phyloP scores from a whole-genome alignment of 2,329 filamentous ascomycete species.

The Nakataea oryzae region DNA sequence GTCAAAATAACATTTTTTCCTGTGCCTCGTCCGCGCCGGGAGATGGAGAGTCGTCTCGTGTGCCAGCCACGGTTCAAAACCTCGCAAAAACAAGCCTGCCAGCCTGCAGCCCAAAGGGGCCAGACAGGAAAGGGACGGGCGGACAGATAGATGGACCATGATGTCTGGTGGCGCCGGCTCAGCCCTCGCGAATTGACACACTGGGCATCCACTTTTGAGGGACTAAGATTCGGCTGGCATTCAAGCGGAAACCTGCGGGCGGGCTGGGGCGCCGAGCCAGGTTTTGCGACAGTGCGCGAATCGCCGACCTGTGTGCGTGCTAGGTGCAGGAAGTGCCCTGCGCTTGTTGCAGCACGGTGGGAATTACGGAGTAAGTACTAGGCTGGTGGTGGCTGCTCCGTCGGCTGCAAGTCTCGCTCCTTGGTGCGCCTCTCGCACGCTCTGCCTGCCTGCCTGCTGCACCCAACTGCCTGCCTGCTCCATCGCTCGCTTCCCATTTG shows the following conservation, averaged over 20 bases:
- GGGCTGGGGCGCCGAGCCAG: background rate
- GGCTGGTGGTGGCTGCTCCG: background rate
- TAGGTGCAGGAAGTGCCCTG: background rate
- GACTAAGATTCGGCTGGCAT: background rate
- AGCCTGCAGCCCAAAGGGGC: background rate
- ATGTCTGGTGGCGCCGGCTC: background rate
- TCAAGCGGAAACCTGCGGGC: background rate
- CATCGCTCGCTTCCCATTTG: background rate
- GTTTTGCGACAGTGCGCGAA: background rate
- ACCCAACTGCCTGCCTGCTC: background rate
- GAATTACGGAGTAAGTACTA: too few relatives aligned
- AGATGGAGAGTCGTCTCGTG: background rate
- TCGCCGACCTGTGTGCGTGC: background rate
- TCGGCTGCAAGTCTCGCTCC: background rate
- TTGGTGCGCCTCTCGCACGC: background rate
- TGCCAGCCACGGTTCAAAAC: too few relatives aligned
- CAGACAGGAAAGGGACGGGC: background rate
- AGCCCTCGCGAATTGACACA: background rate
- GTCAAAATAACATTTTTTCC: background rate
- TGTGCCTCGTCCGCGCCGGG: too few relatives aligned
- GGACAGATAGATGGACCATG: too few relatives aligned
- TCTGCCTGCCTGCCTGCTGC: background rate
- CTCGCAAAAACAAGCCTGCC: background rate
- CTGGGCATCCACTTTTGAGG: background rate
- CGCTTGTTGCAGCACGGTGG: background rate